These are phyloP conservation scores for Cryptosporidium sp. DNA, from an alignment of 169 alveolate genomes.

Conservation along the genomic window DNA sequence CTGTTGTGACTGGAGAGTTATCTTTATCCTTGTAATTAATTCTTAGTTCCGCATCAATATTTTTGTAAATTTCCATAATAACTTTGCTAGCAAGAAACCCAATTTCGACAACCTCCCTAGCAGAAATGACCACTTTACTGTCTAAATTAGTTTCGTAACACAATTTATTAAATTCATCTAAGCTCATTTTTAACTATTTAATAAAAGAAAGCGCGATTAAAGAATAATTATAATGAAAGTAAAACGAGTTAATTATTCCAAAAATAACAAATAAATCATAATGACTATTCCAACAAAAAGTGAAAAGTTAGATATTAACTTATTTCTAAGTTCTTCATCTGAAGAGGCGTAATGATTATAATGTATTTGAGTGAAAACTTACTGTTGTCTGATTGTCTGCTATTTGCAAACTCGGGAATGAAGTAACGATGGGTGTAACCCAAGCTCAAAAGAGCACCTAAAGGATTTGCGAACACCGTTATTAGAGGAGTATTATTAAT, in stretches of 20 bases:
- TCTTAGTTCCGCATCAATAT: neutral
- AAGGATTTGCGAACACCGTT: slow-evolving; percentile 59
- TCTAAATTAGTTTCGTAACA: neutral
- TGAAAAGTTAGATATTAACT: slow-evolving; percentile 39
- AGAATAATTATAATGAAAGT: neutral
- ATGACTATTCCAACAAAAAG: slow-evolving; percentile 62
- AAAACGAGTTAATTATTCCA: slow-evolving; percentile 9
- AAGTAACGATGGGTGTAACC: slow-evolving; percentile 50
- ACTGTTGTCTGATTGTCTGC: slow-evolving; percentile 13
- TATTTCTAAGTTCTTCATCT: slow-evolving; percentile 58
- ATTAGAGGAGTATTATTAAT: slow-evolving; percentile 20
- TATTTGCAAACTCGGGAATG: slow-evolving; percentile 23
- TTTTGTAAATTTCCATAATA: slow-evolving; percentile 61
- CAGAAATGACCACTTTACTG: slow-evolving; percentile 1
- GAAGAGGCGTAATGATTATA: neutral
- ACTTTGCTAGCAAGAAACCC: slow-evolving; percentile 42
- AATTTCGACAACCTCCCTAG: slow-evolving; percentile 52
- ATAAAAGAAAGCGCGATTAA: slow-evolving; percentile 15
- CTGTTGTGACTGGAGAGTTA: slow-evolving; percentile 67
- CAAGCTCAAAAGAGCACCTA: slow-evolving; percentile 46
- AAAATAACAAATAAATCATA: slow-evolving; percentile 63
- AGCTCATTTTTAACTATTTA: neutral
- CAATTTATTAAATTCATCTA: slow-evolving; percentile 9
- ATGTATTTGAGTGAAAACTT: slow-evolving; percentile 13
- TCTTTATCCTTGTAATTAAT: slow-evolving; percentile 35